phyloP scores from a whole-genome alignment of 2,329 filamentous ascomycete genomes.

The Neofusicoccum laricinum region DNA sequence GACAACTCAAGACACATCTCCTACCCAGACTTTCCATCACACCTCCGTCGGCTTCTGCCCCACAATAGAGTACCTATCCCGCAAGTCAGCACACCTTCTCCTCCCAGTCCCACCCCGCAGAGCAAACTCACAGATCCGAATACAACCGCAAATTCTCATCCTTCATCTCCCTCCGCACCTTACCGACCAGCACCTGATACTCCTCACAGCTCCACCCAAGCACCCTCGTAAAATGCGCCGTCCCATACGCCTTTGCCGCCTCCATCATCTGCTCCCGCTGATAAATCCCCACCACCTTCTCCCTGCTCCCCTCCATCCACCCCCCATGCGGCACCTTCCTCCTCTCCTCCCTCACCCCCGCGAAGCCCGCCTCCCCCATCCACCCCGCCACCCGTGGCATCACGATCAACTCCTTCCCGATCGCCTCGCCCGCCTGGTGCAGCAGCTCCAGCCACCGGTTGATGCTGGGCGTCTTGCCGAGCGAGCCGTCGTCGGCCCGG shows the following conservation, averaged over 20 bases:
- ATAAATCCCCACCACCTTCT: slow-evolving; percentile 20
- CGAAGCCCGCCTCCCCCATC: slow-evolving; percentile 42
- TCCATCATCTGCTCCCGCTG: slow-evolving; percentile 40
- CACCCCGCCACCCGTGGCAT: slow-evolving; percentile 35
- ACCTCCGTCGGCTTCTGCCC: too few relatives aligned
- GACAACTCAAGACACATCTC: too few relatives aligned
- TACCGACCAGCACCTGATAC: slow-evolving; percentile 37
- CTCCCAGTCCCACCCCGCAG: too few relatives aligned
- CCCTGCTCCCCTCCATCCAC: slow-evolving; percentile 21
- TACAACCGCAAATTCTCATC: background rate
- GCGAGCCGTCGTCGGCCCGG: slow-evolving; percentile 20
- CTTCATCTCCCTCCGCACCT: slow-evolving; percentile 22
- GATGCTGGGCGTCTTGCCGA: slow-evolving; percentile 10
- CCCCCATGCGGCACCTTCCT: slow-evolving; percentile 20
- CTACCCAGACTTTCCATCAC: too few relatives aligned
- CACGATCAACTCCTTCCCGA: slow-evolving; percentile 37
- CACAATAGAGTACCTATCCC: too few relatives aligned
- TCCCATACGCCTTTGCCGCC: slow-evolving; percentile 41
- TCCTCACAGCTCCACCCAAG: slow-evolving; percentile 43
- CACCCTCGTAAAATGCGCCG: slow-evolving; percentile 40
- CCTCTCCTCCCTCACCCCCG: slow-evolving; percentile 36
- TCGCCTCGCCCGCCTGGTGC: background rate
- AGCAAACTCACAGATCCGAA: background rate
- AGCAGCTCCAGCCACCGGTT: background rate
- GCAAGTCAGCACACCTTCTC: too few relatives aligned